These are phyloP conservation scores for Ulota crispa DNA, from an alignment of 225 moss, liverwort and hornwort species.

Conservation along the genomic window DNA sequence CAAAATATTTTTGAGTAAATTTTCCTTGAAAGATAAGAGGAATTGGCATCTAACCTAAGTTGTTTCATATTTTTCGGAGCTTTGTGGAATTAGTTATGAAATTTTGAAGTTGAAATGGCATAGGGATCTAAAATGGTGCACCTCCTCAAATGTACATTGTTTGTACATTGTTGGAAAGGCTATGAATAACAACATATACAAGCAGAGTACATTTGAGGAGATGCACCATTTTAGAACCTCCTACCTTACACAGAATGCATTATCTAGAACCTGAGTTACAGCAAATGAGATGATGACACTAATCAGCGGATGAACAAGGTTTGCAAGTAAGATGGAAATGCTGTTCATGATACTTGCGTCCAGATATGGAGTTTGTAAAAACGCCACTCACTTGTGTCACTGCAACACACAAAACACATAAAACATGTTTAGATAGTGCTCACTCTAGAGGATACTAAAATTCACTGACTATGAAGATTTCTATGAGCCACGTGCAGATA, in stretches of 20 bases:
- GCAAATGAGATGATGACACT: not conserved
- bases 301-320: not conserved
- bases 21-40: too few relatives aligned
- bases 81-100: too few relatives aligned
- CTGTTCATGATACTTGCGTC: not conserved
- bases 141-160: too few relatives aligned
- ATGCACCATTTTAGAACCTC: too few relatives aligned
- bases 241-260: not conserved
- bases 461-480: not conserved
- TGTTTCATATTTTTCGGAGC: too few relatives aligned
- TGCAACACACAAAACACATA: conserved; percentile 31
- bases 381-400: conserved; percentile 37
- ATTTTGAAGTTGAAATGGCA: too few relatives aligned
- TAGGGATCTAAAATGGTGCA: too few relatives aligned
- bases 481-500: not conserved
- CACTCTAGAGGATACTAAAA: not conserved
- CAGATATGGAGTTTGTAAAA: not conserved
- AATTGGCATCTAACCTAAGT: too few relatives aligned
- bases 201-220: too few relatives aligned
- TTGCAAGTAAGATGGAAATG: not conserved
- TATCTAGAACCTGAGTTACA: not conserved
- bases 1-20: too few relatives aligned
- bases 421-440: not conserved
- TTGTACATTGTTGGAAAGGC: too few relatives aligned
- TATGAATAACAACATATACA: too few relatives aligned